Evolutionary conservation across 768 basidiomycete species (phyloP).

Genomic region (Tubosaeta sp.): DNA sequence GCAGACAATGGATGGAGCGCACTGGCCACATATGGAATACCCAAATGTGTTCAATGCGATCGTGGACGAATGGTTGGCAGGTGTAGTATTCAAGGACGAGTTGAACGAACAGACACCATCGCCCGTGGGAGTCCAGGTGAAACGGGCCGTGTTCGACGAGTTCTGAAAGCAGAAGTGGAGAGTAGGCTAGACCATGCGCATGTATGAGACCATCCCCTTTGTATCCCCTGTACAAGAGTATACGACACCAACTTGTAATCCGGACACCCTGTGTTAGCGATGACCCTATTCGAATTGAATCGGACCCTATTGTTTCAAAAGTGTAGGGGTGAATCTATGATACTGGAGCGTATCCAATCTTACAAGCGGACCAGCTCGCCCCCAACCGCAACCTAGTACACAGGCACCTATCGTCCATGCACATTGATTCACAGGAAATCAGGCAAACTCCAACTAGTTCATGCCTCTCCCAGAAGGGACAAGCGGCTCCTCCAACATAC

Average conservation of each 20-base stretch:
- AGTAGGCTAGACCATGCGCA: not conserved
- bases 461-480: not conserved
- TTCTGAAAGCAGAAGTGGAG: slow-evolving; percentile 7
- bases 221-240: not conserved
- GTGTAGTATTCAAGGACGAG: not conserved
- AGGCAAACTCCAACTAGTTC: no score
- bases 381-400: no score
- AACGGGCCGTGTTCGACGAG: slow-evolving; percentile 8
- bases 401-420: no score
- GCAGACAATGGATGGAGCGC: slow-evolving; percentile 50
- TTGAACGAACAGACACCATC: not conserved
- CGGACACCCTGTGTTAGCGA: no score
- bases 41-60: slow-evolving; percentile 49
- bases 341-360: no score
- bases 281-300: no score
- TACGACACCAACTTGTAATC: no score
- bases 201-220: not conserved
- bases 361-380: no score
- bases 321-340: no score
- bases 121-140: not conserved
- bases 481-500: not conserved
- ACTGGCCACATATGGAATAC: slow-evolving; percentile 67
- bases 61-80: slow-evolving; percentile 49
- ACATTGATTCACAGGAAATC: no score
- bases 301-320: no score